phyloP scores from a whole-genome alignment of 345 rosid species.

The Rhodamnia argentea region DNA sequence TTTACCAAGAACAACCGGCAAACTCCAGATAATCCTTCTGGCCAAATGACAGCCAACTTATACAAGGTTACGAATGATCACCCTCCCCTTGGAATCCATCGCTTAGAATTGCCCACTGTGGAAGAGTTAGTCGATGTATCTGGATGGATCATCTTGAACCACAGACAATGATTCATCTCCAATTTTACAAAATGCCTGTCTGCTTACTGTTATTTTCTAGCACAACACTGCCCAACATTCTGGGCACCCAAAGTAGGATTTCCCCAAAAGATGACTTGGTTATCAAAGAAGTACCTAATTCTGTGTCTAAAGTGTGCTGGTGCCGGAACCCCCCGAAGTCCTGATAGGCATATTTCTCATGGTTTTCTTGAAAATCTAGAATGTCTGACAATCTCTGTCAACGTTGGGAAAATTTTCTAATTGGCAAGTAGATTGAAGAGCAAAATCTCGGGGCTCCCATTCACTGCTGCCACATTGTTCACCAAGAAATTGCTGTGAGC shows the following conservation, averaged over 20 bases:
- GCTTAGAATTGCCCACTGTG: background rate
- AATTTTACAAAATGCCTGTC: background rate
- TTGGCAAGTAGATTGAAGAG: background rate
- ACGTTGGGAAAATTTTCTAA: background rate
- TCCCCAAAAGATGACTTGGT: background rate
- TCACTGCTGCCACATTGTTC: background rate
- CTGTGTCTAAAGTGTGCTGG: background rate
- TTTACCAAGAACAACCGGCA: background rate
- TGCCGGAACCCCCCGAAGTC: background rate
- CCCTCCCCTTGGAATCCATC: background rate
- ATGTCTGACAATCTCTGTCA: background rate
- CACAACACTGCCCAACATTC: background rate
- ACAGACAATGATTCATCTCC: background rate
- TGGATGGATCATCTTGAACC: background rate
- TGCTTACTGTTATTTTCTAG: background rate
- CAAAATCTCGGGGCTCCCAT: background rate
- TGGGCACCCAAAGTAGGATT: background rate
- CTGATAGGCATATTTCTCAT: background rate
- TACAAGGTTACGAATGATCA: background rate
- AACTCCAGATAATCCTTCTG: background rate
- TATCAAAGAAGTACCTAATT: background rate
- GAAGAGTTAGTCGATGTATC: background rate
- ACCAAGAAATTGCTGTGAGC: background rate
- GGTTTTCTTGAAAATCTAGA: background rate
- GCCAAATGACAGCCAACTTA: background rate